Base-by-base conservation (phyloP, 139 green algal genomes). In the Micractinium conductrix region DNA sequence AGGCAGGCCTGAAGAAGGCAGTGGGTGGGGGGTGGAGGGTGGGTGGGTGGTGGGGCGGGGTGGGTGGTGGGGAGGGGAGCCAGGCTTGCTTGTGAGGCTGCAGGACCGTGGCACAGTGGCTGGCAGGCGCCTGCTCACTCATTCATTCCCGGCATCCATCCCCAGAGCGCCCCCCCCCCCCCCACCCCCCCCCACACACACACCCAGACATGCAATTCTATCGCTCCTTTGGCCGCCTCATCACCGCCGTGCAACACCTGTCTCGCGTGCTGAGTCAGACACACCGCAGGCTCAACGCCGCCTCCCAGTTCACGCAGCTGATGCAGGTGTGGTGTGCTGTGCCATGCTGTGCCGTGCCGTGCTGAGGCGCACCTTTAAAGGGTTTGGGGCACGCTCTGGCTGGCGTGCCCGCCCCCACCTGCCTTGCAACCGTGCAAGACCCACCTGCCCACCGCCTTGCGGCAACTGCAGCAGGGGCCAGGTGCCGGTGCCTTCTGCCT, bases 161-260 rank as follows among this genome's bases (percentile, higher is more conserved):
- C 19, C 9, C 58, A 40, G 26, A 42, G 8, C 10, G 53, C 53
- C 26, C 53, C 10, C 10, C 16, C 48, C 48, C 48, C 48, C 48
- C 10, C 16, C 70, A 26, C 44, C 44, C 74, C 33, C 19, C 37
- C 33, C 73, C 30, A n/a, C n/a, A n/a, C n/a, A n/a, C 45, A 9
- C 42, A 7, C 35, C 35, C 74, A 81, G 74, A 81, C 48, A 9
- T 26, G 8, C 50, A 81, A 50, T 81, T 81, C 17, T 81, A 81
- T 50, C 74, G 50, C 21, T 81, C 74, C 38, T 70, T 81, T 17
- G 33, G 74, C 16, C 74, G 74, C 45, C 50, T 81, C 6, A 21
- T 69, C 33, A 37, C 7, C 6, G 37, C 35, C 74, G 33, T 45
- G 2, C 35, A 53, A 22, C 74, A 81, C 50, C 50, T 58, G 48